Base-by-base conservation (phyloP, 257 asterid species). In the Solanum lycopersicoides region DNA sequence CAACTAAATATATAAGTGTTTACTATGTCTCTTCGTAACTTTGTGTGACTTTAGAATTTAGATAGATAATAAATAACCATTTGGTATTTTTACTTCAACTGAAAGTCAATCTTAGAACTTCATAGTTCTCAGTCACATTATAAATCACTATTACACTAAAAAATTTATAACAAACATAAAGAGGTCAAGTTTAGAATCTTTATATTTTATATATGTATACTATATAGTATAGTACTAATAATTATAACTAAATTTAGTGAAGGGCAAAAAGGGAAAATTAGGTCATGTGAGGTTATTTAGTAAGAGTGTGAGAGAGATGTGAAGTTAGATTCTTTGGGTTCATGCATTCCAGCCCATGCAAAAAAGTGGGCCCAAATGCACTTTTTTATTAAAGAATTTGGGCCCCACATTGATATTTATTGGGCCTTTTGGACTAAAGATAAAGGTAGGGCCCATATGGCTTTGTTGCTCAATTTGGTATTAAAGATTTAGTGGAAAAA, bases 281-380 rank as follows among this genome's bases (percentile, higher is more conserved):
- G 60, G 39, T 37, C 86, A 41, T 9, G 86, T 77, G 77, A 47
- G 12, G 32, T 75, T n/a, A 10, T 30, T 25, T 63, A 60, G 9
- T 60, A 44, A 65, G 56, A 45, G 71, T 20, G 75, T 71, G 35
- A 35, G 88, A 39, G 47, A 59, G 66, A 0, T 53, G 41, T 73
- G 68, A 65, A 21, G 85, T 74, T 47, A 82, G 85, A 42, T 82
- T 71, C 63, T 86, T 39, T 35, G 14, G 25, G 35, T 76, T 44
- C 74, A 74, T 90, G 91, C 88, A 69, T 84, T 88, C 86, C 89
- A 87, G 91, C 88, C 90, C 89, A 88, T 87, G 28, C 34, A 44
- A 79, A 50, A 74, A 41, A 59, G 86, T 86, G 83, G 44, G 83
- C 82, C 83, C 20, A 14, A 10, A 32, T 32, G 4, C 1, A 59